Percentiles rank a stretch among this genome's conserved stretches.
These are phyloP conservation scores for Talaromyces ruber DNA, from an alignment of 495 filamentous ascomycete species.

Conservation along the genomic window DNA sequence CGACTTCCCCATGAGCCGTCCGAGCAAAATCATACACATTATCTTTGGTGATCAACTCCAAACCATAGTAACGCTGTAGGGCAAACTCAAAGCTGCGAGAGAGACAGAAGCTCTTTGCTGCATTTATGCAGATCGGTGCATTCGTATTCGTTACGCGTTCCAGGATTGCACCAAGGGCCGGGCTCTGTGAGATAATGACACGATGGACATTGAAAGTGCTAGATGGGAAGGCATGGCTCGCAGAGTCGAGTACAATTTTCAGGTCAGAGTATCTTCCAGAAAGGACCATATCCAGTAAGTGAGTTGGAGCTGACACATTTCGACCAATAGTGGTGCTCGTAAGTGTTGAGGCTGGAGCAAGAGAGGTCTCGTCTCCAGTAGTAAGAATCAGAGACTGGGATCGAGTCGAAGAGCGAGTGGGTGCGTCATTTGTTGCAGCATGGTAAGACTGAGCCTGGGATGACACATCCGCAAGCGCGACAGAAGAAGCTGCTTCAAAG, in stretches of 20 bases:
- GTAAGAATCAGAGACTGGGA: not conserved
- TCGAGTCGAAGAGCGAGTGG: not conserved
- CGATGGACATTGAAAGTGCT: slow-evolving; percentile 12
- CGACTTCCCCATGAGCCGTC: slow-evolving; percentile 7
- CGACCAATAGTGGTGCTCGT: not conserved
- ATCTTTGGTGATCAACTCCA: slow-evolving; percentile 6
- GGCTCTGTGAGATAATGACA: slow-evolving; percentile 9
- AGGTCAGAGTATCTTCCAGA: slow-evolving; percentile 14
- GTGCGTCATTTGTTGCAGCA: not conserved
- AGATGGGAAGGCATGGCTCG: slow-evolving; percentile 6
- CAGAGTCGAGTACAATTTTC: slow-evolving; percentile 12
- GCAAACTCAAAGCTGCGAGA: slow-evolving; percentile 20
- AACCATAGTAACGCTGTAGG: slow-evolving; percentile 19
- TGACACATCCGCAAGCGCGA: not conserved
- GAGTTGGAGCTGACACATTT: not conserved
- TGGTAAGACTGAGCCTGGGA: not conserved
- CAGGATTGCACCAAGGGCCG: not conserved
- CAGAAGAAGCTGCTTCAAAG: not conserved
- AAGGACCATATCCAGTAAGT: not conserved
- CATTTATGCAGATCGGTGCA: slow-evolving; percentile 10
- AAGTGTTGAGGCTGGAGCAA: not conserved
- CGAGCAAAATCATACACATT: slow-evolving; percentile 10
- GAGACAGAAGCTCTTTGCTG: slow-evolving; percentile 11
- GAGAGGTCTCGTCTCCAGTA: not conserved
- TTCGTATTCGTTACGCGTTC: not conserved